phyloP scores from a whole-genome alignment of 208 protist genomes.

The Porcisia deanei region DNA sequence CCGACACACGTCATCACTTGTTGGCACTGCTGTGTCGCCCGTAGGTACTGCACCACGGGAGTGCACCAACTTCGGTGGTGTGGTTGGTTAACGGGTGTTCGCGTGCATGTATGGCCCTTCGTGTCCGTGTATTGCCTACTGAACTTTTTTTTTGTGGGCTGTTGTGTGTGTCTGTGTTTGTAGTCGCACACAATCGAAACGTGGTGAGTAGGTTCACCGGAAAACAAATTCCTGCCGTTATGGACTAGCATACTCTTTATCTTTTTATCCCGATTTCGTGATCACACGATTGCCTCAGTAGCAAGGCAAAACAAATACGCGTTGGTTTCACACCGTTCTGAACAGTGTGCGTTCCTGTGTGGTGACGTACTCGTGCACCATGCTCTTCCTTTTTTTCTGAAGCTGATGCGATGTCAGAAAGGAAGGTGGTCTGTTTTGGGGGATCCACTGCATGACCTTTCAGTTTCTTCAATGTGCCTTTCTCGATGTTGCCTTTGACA shows the following conservation, averaged over 20 bases:
- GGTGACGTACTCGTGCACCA: background rate
- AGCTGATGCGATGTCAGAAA: background rate
- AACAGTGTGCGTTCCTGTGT: no score
- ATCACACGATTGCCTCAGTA: background rate
- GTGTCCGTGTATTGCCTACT: no score
- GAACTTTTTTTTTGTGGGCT: no score
- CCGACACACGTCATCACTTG: no score
- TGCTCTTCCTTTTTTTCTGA: background rate
- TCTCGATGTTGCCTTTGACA: background rate
- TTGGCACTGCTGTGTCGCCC: no score
- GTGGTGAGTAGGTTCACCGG: background rate
- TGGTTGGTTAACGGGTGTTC: no score
- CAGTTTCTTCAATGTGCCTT: background rate
- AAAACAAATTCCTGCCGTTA: background rate
- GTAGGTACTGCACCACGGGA: no score
- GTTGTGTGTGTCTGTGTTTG: no score
- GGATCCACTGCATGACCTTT: background rate
- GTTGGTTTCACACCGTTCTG: background rate
- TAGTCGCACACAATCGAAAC: no score
- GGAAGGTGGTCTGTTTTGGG: background rate
- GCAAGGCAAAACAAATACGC: background rate
- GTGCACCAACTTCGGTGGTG: no score
- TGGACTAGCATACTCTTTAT: background rate
- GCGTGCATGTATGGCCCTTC: no score
- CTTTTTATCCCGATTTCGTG: background rate